phyloP scores from a whole-genome alignment of 192 early-diverging fungal genomes.

The Neocallimastix lanati region DNA sequence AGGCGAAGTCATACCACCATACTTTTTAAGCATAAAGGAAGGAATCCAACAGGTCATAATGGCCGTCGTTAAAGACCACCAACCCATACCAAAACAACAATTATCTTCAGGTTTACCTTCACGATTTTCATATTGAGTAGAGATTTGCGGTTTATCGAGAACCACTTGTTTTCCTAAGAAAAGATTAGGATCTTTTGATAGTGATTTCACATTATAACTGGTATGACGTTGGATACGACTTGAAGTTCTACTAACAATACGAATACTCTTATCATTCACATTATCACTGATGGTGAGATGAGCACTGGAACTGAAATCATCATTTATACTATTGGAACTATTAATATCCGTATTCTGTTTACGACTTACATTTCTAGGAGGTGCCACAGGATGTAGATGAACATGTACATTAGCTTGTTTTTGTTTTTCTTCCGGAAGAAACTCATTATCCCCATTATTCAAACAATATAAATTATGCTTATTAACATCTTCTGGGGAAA shows the following conservation, averaged over 20 bases:
- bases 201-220: not conserved
- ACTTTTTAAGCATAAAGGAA: not conserved
- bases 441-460: not conserved
- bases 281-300: not conserved
- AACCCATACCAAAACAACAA: not conserved
- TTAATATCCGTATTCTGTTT: not conserved
- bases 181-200: not conserved
- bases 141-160: not conserved
- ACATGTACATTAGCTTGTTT: not conserved
- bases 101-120: not conserved
- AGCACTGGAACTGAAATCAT: not conserved
- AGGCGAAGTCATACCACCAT: not conserved
- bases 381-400: not conserved
- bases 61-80: not conserved
- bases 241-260: not conserved
- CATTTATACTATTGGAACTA: not conserved
- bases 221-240: not conserved
- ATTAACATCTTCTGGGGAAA: not conserved
- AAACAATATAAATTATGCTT: not conserved
- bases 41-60: not conserved
- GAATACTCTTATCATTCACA: not conserved
- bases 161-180: not conserved
- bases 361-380: not conserved
- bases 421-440: not conserved
- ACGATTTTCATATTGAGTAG: not conserved